Evolutionary conservation across 108 stramenopile species (phyloP).

Genomic region (Nitzschia sp.): DNA sequence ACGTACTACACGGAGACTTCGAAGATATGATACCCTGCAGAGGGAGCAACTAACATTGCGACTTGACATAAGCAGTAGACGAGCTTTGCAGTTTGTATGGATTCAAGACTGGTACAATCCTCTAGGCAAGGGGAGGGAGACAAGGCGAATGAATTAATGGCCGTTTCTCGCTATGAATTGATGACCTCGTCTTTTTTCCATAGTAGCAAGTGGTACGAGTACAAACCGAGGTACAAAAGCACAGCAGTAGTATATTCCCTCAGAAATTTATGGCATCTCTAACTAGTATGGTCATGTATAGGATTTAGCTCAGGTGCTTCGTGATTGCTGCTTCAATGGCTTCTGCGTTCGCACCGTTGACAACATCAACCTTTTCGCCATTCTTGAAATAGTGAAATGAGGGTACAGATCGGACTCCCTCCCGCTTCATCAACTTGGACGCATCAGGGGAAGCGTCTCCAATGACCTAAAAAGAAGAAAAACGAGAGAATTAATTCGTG

Average conservation of each 20-base stretch:
- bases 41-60: no score
- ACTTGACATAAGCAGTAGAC: no score
- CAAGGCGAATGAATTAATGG: no score
- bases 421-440: conserved; percentile 86
- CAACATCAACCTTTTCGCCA: conserved; percentile 88
- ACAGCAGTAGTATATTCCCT: background rate
- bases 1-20: no score
- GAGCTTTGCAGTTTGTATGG: no score
- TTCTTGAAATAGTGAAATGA: conserved; percentile 88
- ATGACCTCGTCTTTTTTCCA: no score
- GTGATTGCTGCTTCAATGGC: conserved; percentile 88
- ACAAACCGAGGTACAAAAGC: no score
- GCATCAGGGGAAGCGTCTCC: conserved; percentile 82
- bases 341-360: conserved; percentile 89
- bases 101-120: no score
- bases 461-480: conserved; percentile 54
- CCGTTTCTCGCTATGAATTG: no score
- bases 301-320: conserved; percentile 47
- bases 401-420: conserved; percentile 87
- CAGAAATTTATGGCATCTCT: background rate
- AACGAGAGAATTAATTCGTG: background rate
- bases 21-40: no score
- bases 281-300: background rate
- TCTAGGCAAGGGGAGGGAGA: no score
- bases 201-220: no score